Base-by-base conservation (phyloP, 768 basidiomycete species). In the Clavaria fumosa region DNA sequence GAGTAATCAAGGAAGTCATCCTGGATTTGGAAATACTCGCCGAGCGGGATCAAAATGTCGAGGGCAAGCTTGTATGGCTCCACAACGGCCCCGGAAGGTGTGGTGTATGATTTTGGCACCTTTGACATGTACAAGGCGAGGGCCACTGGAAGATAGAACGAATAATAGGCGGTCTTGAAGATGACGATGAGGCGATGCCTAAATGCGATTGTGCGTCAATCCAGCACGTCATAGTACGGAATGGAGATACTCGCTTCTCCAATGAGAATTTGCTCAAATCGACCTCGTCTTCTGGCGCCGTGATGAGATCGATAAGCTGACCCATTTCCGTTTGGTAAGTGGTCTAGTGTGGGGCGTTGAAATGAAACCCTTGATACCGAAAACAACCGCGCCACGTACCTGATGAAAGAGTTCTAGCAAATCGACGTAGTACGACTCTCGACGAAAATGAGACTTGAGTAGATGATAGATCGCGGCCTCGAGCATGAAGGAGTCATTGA, bases 21-120 rank as follows among this genome's bases (percentile, higher is more conserved):
- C 59, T 99, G 93, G 42, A 93, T 70, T 60, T 99, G 93, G 76
- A 97, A 97, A 62, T 97, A 99, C 58, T 95, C 90, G 34, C 93
- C 93, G 40, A 97, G 69, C 3, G 85, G 85, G 38, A 97, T 61
- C 28, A 97, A 72, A 54, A 99, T 90, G 31, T 72, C 68, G 24
- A 72, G 63, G 1, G 91, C 81, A 45, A 74, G 54, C 30, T 76
- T 69, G 64, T 84, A 93, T 3, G 79, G 72, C 34, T 66, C 62
- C n/a, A n/a, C n/a, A 7, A 65, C 58, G 20, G 45, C 59, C 46
- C 43, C 62, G 41, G 34, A 7, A 3, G 34, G 31, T 23, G 38
- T 28, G 15, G 46, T 52, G 49, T 72, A 69, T 23, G 61, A 53
- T 31, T 62, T 61, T 9, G 80, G 73, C 37, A 86, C 68, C 35